Percentiles rank a stretch among this genome's conserved stretches.
These are phyloP conservation scores for Achaetomium macrosporum DNA, from an alignment of 2,329 filamentous ascomycete genomes.

Conservation along the genomic window DNA sequence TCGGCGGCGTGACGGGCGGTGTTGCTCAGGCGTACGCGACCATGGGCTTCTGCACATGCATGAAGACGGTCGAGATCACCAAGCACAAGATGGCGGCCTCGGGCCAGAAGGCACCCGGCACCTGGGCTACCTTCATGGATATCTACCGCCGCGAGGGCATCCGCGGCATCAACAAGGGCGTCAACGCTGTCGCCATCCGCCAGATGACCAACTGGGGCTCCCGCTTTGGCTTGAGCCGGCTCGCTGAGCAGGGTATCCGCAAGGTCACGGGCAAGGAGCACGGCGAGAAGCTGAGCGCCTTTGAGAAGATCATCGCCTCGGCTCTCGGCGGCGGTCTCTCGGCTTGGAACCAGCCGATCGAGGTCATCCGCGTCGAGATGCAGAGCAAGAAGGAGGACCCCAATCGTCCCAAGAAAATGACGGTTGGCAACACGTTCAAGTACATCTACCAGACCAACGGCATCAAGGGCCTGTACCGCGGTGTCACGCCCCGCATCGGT, in stretches of 20 bases:
- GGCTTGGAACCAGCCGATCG: constrained; percentile 99
- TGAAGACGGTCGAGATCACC: constrained; percentile 99
- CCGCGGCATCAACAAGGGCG: constrained; percentile 93
- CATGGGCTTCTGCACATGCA: constrained; percentile 99
- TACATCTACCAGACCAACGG: constrained; percentile 94
- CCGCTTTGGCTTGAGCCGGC: constrained; percentile 86
- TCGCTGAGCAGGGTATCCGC: constrained; percentile 86
- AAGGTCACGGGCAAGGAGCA: constrained; percentile 71
- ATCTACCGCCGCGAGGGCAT: constrained; percentile 96
- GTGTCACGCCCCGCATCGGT: constrained; percentile 88
- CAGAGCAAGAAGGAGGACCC: constrained; percentile 98
- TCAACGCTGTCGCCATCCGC: constrained; percentile 96
- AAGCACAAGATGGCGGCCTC: constrained; percentile 87
- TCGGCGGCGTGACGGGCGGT: constrained; percentile 87
- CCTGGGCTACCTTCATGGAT: constrained; percentile 91
- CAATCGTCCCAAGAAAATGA: constrained; percentile 98
- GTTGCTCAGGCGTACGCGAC: constrained; percentile 97
- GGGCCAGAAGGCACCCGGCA: constrained; percentile 81
- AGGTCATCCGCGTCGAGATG: constrained; percentile 99
- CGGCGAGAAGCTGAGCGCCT: constrained; percentile 66
- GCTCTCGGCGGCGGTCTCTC: constrained; percentile 86
- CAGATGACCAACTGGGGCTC: constrained; percentile 99
- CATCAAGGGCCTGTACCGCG: constrained; percentile 87
- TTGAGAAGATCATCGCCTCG: constrained; percentile 86
- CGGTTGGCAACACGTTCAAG: constrained; percentile 73